Base-by-base conservation (phyloP, 768 basidiomycete species). In the Calocera viscosa region DNA sequence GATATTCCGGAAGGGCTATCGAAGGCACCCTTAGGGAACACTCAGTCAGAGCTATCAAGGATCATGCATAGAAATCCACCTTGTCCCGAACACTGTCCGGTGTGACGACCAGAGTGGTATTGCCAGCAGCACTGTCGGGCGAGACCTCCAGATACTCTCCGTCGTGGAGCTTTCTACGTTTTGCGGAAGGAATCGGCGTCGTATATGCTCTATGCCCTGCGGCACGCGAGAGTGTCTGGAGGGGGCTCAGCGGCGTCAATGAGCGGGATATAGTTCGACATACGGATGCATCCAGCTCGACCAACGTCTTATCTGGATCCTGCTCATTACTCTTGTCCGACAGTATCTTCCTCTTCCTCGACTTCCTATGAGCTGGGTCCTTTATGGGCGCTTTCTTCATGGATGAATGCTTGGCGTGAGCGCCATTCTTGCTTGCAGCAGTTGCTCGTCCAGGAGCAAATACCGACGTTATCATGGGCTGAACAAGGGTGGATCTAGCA, bases 351-450 rank as follows among this genome's bases (percentile, higher is more conserved):
- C 53, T 60, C 43, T 47, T 47, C 43, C 19, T 47, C 19, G 43
- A 47, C 19, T 47, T 47, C 43, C 5, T 14, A 14, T 47, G 5
- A 30, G 26, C 53, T 2, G 26, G 14, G 7, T 60, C 53, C 53
- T 60, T 60, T 7, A 10, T 10, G 10, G 2, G 16, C 43, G 7
- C 43, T 47, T 19, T 19, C 43, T 47, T 17, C 24, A n/a, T n/a
- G n/a, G 43, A 47, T 47, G 43, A 47, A 5, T 24, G 16, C 43
- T 24, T 47, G 24, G 5, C 19, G 24, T 19, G 16, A 60, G 53
- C 53, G 14, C 26, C 53, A 60, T 60, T 60, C 30, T 60, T 60
- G 53, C 53, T 60, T 2, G 53, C 53, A 26, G 53, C 53, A 22
- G 53, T 28, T 16, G 30, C 30, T 16, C 26, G 53, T 30, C 53